Evolutionary conservation across 805 yeast genomes (phyloP), one percentile per base, ranked within the genome.

Genomic region (Blastobotrys robertii): DNA sequence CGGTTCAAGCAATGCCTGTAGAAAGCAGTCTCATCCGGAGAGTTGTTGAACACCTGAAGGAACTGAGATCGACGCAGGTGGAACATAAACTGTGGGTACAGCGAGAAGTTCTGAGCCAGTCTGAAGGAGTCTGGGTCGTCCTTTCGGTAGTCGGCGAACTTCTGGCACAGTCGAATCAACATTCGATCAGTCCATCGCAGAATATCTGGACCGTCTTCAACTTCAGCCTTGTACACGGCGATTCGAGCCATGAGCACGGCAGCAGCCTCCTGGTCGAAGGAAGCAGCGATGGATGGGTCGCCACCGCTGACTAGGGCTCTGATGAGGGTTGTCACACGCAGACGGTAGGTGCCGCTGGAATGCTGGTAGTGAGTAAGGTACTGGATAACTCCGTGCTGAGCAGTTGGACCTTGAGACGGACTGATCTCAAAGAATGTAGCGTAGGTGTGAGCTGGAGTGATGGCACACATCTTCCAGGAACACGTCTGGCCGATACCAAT

Each of bases 191-290:
- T 80, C 97, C 97, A 90, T 63, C 95, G 73, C 57, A 88, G 73
- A 15, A 90, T 84, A 60, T 90, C 97, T 10, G 94, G 88, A 35
- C 92, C 92, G 55, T 86, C 95, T 56, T 87, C 95, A 19, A 82
- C 74, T 50, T 75, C 76, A 14, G 79, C 75, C 62, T 87, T 87
- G 71, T 75, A 81, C 37, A 90, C 87, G 8, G 96, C 92, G 43
- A 90, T 74, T 59, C 97, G 74, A 1, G 97, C 82, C 80, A 90
- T 81, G 46, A 88, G 68, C 1, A 88, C 97, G 11, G 96, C 94
- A 2, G 98, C 96, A 9, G 97, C 95, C 65, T 92, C 97, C 70
- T 92, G 97, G 66, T 92, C 99, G 62, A 92, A 92, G n/a, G 92
- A 71, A 25, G 68, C 68, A n/a, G 53, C 53, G 42, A 52, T 86